A percentile compares a stretch with the other conserved stretches of the same genome.
These are phyloP conservation scores for Phytophthora constricta DNA, from an alignment of 352 stramenopile genomes.

Conservation along the genomic window DNA sequence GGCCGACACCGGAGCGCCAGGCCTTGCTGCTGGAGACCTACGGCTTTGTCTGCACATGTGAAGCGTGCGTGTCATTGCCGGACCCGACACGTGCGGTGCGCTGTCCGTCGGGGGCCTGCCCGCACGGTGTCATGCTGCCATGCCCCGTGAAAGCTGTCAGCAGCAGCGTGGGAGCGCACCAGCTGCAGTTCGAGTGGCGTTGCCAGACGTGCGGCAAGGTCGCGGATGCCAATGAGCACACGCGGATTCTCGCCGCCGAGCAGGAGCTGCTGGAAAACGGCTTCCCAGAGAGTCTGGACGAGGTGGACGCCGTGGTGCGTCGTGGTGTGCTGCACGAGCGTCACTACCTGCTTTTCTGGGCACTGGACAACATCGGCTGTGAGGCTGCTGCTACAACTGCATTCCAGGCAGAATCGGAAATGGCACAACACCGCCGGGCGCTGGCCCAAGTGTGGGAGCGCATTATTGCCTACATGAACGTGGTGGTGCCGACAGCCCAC, in stretches of 20 bases:
- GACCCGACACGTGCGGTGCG: constrained; percentile 67
- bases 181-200: constrained; percentile 63
- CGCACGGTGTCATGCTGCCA: constrained; percentile 53
- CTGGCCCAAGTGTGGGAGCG: constrained; percentile 67
- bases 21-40: constrained; percentile 67
- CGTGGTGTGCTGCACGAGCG: constrained; percentile 60
- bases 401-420: constrained; percentile 41
- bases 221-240: constrained; percentile 39
- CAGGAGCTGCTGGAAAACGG: constrained; percentile 61
- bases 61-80: constrained; percentile 52
- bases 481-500: constrained; percentile 65
- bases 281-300: constrained; percentile 66
- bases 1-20: constrained; percentile 63
- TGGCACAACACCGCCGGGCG: constrained; percentile 32
- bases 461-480: constrained; percentile 76
- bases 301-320: constrained; percentile 58
- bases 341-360: constrained; percentile 84
- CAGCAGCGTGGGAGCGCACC: constrained; percentile 33
- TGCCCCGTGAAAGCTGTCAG: constrained; percentile 45
- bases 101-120: constrained; percentile 45
- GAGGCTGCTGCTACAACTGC: constrained; percentile 48
- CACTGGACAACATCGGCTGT: constrained; percentile 72
- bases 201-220: constrained; percentile 55
- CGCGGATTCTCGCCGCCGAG: constrained; percentile 52
- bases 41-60: constrained; percentile 70